These are phyloP conservation scores for Avena insularis DNA, from an alignment of 176 grass and related monocot genomes.

Conservation along the genomic window DNA sequence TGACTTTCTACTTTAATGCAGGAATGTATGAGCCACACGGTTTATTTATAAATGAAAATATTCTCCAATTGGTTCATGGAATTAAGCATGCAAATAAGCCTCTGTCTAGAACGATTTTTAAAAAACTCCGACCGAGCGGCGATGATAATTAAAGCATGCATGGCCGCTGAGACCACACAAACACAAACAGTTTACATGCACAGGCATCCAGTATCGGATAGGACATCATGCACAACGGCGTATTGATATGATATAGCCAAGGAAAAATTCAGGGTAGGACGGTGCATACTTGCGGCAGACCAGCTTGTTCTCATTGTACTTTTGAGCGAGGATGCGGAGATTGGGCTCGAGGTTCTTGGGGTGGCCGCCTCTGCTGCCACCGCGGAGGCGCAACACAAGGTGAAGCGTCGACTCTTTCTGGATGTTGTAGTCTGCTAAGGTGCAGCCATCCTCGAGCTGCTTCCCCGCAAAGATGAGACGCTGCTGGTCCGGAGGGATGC, in stretches of 20 bases:
- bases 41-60: too few species aligned
- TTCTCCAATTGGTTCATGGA: too few species aligned
- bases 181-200: neutral
- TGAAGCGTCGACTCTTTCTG: constrained; percentile 64
- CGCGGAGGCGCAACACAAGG: constrained; percentile 54
- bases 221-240: neutral
- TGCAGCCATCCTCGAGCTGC: constrained; percentile 58
- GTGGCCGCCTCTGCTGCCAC: constrained; percentile 33
- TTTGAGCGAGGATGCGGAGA: constrained; percentile 40
- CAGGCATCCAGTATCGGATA: neutral
- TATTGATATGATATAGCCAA: neutral
- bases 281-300: constrained; percentile 45
- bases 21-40: too few species aligned
- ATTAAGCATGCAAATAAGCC: neutral
- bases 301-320: constrained; percentile 48
- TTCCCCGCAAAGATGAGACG: constrained; percentile 64
- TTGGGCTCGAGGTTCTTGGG: neutral
- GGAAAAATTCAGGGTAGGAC: too few species aligned
- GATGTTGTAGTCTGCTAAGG: constrained; percentile 59
- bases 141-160: too few species aligned
- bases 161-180: too few species aligned
- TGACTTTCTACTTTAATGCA: neutral
- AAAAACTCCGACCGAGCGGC: too few species aligned
- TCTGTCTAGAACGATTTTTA: too few species aligned
- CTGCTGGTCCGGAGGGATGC: constrained; percentile 52